phyloP scores from a whole-genome alignment of 768 basidiomycete species.

The Podaxis sp. region DNA sequence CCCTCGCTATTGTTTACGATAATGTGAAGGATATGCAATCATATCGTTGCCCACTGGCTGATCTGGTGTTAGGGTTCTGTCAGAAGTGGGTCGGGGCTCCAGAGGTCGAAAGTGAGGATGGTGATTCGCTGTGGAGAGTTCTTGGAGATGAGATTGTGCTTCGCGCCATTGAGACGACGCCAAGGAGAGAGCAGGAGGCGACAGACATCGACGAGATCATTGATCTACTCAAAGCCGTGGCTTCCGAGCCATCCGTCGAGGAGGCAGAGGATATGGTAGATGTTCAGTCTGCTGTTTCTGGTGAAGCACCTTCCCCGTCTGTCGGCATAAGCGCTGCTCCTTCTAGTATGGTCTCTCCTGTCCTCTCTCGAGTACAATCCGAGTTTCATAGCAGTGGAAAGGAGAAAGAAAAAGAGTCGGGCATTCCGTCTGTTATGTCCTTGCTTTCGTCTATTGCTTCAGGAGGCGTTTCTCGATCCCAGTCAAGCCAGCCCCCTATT shows the following conservation, averaged over 20 bases:
- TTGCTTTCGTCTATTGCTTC: constrained; percentile 58
- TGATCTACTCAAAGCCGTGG: constrained; percentile 40
- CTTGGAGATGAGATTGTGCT: constrained; percentile 69
- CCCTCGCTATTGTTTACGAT: constrained; percentile 58
- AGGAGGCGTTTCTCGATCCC: constrained; percentile 54
- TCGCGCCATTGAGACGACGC: constrained; percentile 39
- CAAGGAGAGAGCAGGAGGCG: constrained; percentile 20
- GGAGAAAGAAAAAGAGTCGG: constrained; percentile 42
- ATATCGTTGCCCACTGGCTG: constrained; percentile 54
- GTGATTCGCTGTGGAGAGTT: constrained; percentile 52
- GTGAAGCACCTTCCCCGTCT: constrained; percentile 37
- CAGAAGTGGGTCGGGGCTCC: constrained; percentile 22
- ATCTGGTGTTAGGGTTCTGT: constrained; percentile 52
- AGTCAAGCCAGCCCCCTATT: constrained; percentile 46
- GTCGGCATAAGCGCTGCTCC: constrained; percentile 22
- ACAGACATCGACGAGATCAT: constrained; percentile 22
- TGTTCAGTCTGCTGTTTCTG: constrained; percentile 37
- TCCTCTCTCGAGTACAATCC: constrained; percentile 56
- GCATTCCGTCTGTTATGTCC: constrained; percentile 60
- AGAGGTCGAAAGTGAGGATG: constrained; percentile 33
- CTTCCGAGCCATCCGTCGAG: constrained; percentile 34
- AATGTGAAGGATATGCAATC: constrained; percentile 66
- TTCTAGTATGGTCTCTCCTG: constrained; percentile 46
- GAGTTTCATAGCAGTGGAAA: constrained; percentile 41
- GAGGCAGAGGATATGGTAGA: constrained; percentile 43